phyloP scores from a whole-genome alignment of 169 alveolate species.

The Eimeria acervulina region DNA sequence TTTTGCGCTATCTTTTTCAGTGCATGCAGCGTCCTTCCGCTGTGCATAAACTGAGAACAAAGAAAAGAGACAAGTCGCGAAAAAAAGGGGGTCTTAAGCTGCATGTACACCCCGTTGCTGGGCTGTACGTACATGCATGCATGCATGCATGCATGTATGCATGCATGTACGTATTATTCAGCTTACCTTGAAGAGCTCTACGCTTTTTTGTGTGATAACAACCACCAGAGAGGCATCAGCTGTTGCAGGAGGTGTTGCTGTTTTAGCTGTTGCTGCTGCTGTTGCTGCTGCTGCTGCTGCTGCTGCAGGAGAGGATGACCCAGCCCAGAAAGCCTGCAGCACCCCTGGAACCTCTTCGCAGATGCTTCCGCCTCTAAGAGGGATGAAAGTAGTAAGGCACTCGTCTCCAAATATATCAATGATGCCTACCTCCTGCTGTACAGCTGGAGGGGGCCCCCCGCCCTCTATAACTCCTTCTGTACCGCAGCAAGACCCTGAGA shows the following conservation, averaged over 20 bases:
- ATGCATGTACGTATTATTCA: too few relatives aligned
- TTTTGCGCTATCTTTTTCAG: slow-evolving; percentile 11
- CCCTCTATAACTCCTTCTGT: not conserved
- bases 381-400: not conserved
- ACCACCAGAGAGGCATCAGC: not conserved
- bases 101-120: not conserved
- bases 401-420: slow-evolving; percentile 31
- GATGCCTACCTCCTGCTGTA: not conserved
- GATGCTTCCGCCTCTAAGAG: slow-evolving; percentile 13
- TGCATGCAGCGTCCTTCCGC: slow-evolving; percentile 45
- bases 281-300: slow-evolving; percentile 12
- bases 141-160: slow-evolving; percentile 9
- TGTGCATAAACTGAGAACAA: slow-evolving; percentile 44
- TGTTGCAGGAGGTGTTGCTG: not conserved
- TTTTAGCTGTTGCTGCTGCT: not conserved
- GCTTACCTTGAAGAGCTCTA: slow-evolving; percentile 26
- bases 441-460: not conserved
- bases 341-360: slow-evolving; percentile 50
- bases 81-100: not conserved
- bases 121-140: too few relatives aligned
- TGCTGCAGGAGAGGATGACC: not conserved
- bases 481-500: not conserved
- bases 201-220: slow-evolving; percentile 27
- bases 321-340: slow-evolving; percentile 57
- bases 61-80: not conserved